Conservation (phyloP, 352 stramenopile species). For the Globisporangium okanoganense region DNA sequence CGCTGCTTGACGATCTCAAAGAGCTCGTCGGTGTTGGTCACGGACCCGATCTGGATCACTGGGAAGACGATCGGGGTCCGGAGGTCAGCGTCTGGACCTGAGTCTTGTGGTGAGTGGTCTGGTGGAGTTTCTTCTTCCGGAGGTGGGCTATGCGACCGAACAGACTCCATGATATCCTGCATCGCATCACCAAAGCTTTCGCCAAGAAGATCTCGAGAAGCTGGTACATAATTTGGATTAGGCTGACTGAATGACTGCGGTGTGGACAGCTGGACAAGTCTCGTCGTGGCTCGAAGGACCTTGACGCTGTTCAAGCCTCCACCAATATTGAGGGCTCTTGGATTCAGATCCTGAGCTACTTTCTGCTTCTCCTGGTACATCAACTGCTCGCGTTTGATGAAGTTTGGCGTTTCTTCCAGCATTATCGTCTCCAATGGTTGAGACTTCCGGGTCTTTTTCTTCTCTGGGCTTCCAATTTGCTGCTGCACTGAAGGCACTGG, state of each 20-base stretch:
- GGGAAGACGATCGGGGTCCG: conserved; percentile 16
- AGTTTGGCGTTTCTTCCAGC: conserved; percentile 24
- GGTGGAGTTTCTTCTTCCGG: conserved; percentile 9
- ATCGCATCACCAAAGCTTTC: conserved; percentile 23
- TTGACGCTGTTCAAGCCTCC: neutral
- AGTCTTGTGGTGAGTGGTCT: neutral
- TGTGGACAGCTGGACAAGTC: neutral
- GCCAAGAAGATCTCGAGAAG: neutral
- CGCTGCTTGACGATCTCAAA: conserved; percentile 49
- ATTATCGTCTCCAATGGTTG: conserved; percentile 8
- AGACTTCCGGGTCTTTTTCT: conserved; percentile 11
- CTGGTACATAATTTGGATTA: neutral
- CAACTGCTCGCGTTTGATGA: conserved; percentile 37
- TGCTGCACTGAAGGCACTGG: neutral
- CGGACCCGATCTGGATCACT: conserved; percentile 32
- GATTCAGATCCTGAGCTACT: neutral
- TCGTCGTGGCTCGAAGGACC: conserved; percentile 3
- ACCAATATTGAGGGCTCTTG: neutral
- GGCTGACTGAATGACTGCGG: neutral
- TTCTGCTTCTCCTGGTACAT: conserved; percentile 30
- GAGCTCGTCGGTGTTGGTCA: conserved; percentile 48
- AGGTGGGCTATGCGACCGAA: conserved; percentile 5
- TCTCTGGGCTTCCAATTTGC: neutral
- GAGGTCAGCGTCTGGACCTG: neutral
- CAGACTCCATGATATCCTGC: conserved; percentile 19